Base-by-base conservation (phyloP, 1,284 basidiomycete genomes). In the Rhodotorula sp. region DNA sequence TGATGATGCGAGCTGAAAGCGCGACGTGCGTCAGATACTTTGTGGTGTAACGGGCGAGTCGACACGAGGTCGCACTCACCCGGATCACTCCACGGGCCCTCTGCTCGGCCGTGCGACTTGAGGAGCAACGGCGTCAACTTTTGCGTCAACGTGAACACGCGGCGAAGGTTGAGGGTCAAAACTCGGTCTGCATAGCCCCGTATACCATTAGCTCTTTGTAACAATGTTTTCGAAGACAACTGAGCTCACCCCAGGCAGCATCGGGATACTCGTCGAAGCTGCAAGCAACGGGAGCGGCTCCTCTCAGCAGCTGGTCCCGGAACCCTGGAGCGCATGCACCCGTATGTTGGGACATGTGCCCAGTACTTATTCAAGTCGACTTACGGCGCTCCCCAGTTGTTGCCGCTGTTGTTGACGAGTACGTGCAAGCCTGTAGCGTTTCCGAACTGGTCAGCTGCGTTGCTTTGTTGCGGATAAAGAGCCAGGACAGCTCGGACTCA, bases 141-240 rank as follows among this genome's bases (percentile, higher is more conserved):
- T 78, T 90, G 89, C 10, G 87, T 88, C 49, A 90, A 79, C 0
- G 86, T 88, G 78, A 90, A 90, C 4, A 89, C 87, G 5, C 88
- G 83, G 76, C 89, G 87, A 33, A 89, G 78, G 79, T 90, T 89
- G 64, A 89, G 81, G 15, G 84, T 88, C 61, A 90, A 78, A 60
- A 90, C 81, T 78, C 87, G 54, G 22, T 56, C 53, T 87, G n/a
- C 83, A 83, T 73, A 20, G 20, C 15, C 26, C 26, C 44, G 49
- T 24, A 5, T 60, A 63, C 20, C 66, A 29, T 24, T 6, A 46
- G 33, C 6, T 10, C 1, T n/a, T 20, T 24, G 15, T 6, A 14
- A 22, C 7, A 1, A 17, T 4, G n/a, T 30, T 2, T 3, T 17
- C 17, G 33, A 63, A n/a, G 51, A 6, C 6, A 20, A 18, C 37